Percentiles rank a stretch among this genome's conserved stretches.
phyloP scores from a whole-genome alignment of 129 eudicot species.

The Sambucus nigra region DNA sequence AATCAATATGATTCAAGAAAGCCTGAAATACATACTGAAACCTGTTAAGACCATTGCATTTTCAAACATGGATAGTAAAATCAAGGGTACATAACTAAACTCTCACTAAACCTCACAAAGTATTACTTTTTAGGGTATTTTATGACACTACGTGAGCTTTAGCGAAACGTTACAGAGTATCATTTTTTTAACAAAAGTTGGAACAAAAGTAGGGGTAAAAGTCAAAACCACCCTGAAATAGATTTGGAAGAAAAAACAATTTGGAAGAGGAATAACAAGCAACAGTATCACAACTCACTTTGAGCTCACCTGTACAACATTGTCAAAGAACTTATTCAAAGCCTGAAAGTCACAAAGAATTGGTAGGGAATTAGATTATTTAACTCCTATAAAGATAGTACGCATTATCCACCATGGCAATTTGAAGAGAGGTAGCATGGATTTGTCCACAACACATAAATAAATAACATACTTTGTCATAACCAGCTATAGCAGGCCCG shows the following conservation, averaged over 20 bases:
- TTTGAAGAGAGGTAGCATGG: not conserved
- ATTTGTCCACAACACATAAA: not conserved
- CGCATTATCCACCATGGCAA: not conserved
- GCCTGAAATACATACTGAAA: slow-evolving; percentile 41
- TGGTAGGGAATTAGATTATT: slow-evolving; percentile 1
- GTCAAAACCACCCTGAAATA: too few relatives aligned
- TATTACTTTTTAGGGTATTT: not conserved
- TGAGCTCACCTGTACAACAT: slow-evolving; percentile 58
- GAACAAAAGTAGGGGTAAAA: too few relatives aligned
- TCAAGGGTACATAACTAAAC: not conserved
- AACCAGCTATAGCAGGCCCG: slow-evolving; percentile 96
- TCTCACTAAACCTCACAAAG: not conserved
- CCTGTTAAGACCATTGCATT: not conserved
- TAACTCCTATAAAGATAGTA: not conserved
- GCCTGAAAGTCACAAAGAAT: slow-evolving; percentile 46
- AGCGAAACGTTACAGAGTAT: too few relatives aligned
- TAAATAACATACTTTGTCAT: slow-evolving; percentile 61
- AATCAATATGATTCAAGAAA: slow-evolving; percentile 75
- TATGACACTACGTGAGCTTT: too few relatives aligned
- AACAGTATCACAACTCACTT: not conserved
- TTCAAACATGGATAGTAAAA: slow-evolving; percentile 13
- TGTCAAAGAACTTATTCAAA: slow-evolving; percentile 79
- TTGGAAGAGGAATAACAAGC: not conserved
- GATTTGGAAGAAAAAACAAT: too few relatives aligned
- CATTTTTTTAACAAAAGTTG: too few relatives aligned